Base-by-base conservation (phyloP, 345 rosid genomes). In the Gossypium australe region DNA sequence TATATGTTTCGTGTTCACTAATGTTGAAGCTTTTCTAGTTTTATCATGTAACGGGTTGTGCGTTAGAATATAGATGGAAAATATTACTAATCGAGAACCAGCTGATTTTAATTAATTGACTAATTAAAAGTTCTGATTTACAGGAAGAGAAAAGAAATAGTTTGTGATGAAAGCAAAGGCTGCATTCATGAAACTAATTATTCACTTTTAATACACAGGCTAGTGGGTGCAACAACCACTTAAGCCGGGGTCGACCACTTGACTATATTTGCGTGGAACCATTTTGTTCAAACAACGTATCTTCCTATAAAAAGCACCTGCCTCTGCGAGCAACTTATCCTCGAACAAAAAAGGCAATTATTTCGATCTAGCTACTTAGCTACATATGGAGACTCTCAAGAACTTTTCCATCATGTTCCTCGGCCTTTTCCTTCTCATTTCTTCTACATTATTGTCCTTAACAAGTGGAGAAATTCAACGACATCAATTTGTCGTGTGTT, bases 401-500 rank as follows among this genome's bases (percentile, higher is more conserved):
- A 38, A 34, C 49, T 9, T 27, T 55, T 38, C 72, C 66, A 56
- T 44, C 68, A 16, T 66, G 83, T 78, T 82, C 71, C 27, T 85
- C 3, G 75, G 84, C 80, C 65, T 82, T 45, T 20, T 88, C 20
- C 79, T 90, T 75, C 82, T 80, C 9, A 57, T 85, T 11, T 84
- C 84, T 77, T 75, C 87, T 0, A 16, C 83, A 56, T 6, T 59
- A 4, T 27, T 79, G 61, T 75, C 89, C 67, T 58, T 78, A 7
- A 85, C 82, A 3, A 67, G 72, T 65, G 88, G 94, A n/a, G 84
- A 83, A 82, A 65, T 77, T 75, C 94, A 89, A 75, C 70, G 78
- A 60, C 95, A 91, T 78, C 84, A 86, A 34, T 94, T 94, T 67
- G 83, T 92, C 55, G 98, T 94, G 91, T 38, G 97, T 80, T 10